Base-by-base conservation (phyloP, 495 filamentous ascomycete species). In the Penicillium herquei region DNA sequence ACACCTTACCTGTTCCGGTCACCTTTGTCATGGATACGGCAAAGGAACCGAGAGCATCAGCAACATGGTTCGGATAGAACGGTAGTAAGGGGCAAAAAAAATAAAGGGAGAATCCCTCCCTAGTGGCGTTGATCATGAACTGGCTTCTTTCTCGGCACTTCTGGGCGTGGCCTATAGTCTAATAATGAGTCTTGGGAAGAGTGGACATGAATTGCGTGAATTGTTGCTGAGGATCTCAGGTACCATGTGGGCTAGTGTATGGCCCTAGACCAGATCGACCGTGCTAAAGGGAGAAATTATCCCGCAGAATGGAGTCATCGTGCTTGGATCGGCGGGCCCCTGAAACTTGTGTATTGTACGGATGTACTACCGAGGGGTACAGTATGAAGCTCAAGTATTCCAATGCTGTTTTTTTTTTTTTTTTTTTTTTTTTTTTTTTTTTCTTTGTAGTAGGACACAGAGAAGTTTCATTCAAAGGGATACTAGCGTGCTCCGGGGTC, bases 221-320 rank as follows among this genome's bases (percentile, higher is more conserved):
- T 64, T 59, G 18, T 63, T 52, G 53, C 42, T 56, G 58, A 51
- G 51, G 51, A 56, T 59, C 54, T 59, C 61, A 65, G 62, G 59
- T 61, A 63, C 62, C 62, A 39, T 49, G 32, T 35, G 18, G 46
- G 14, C 32, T 49, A 37, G 39, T 35, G 39, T 31, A 32, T 32
- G 39, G 62, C 47, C 49, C 57, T 66, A 66, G 56, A 50, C 53
- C 59, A 32, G 65, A 62, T 59, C 53, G 39, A 61, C 53, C 37
- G 56, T 39, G 31, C 35, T 47, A 56, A 30, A 18, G 47, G 53
- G 57, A 56, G 51, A 17, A 61, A 56, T 58, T 64, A 60, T 64
- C 61, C 61, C 64, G 61, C 64, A 67, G 44, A 17, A 59, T 60
- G 53, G 64, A 34, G 65, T 67, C 62, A 67, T 62, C 37, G 61